Percentiles rank a stretch among this genome's conserved stretches.
These are phyloP conservation scores for Sabuloglossum arenarium DNA, from an alignment of 495 filamentous ascomycete species.

Conservation along the genomic window DNA sequence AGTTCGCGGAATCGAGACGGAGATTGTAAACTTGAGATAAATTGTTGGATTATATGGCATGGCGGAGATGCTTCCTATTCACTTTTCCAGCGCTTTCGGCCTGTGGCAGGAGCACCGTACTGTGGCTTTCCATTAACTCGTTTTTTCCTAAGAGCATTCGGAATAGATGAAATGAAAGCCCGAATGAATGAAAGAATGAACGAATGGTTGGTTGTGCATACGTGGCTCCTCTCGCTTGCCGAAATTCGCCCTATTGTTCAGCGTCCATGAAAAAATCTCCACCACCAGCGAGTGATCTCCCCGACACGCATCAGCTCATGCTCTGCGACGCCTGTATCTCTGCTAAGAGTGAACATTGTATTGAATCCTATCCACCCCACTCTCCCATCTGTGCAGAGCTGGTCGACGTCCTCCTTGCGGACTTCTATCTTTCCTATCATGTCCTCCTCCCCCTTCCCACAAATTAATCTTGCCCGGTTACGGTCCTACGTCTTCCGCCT, in stretches of 20 bases:
- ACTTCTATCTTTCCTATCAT: not conserved
- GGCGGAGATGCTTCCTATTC: not conserved
- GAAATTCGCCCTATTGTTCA: not conserved
- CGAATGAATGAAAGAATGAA: not conserved
- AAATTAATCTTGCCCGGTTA: slow-evolving; percentile 12
- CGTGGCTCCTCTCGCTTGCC: not conserved
- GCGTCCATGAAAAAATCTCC: no score
- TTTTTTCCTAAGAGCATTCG: not conserved
- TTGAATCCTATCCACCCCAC: no score
- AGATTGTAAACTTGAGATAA: not conserved
- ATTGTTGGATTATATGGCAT: not conserved
- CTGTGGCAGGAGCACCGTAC: not conserved
- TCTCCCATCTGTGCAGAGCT: not conserved
- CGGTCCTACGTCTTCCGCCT: slow-evolving; percentile 57
- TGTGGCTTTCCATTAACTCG: not conserved
- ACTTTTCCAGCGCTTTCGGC: not conserved
- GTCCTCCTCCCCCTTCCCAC: slow-evolving; percentile 1
- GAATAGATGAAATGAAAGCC: not conserved
- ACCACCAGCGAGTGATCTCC: no score
- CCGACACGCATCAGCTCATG: no score
- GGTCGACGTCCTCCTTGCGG: not conserved
- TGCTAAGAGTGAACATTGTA: no score
- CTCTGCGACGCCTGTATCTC: no score
- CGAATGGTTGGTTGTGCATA: not conserved
- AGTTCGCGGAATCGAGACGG: not conserved